Base-by-base conservation (phyloP, 208 protist species). In the Wallacemonas sp. region DNA sequence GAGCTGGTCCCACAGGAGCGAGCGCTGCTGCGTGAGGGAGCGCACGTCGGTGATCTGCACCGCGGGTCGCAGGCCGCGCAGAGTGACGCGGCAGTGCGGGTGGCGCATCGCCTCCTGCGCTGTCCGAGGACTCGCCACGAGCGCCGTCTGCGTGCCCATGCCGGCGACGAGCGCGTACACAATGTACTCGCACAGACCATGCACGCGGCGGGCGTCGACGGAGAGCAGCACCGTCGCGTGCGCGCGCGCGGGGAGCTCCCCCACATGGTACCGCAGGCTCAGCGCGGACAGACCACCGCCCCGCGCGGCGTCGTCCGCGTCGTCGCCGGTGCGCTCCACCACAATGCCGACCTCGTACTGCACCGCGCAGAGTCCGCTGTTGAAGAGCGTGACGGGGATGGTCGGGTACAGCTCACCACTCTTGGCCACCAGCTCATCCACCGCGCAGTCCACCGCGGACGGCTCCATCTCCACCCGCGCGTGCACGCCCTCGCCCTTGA, bases 1-100 rank as follows among this genome's bases (percentile, higher is more conserved):
- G 12, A 94, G 67, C 70, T 92, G 86, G 52, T 77, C 79, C 91
- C 89, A 96, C 44, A 94, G 75, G 11, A 81, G 70, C 18, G 84
- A 87, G 52, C 86, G 78, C 23, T 70, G 64, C 44, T 81, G 64
- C 12, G 81, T 73, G 26, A 88, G 70, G 18, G 73, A 84, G 49
- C 84, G 72, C 14, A 89, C 86, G 67, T 97, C 89, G 23, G 81
- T 82, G 25, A 98, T 70, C 73, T 95, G 90, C 67, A 96, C 62
- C 12, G 81, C 79, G 1, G 92, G 92, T 29, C 81, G 82, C 23
- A 79, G 87, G 20, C 84, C 87, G 14, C 59, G 71, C 8, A 92
- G 66, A 18, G 55, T 65, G 36, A 94, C 74, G 22, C 68, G 64
- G 71, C 92, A 95, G 61, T 92, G 86, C 33, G 89, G 87, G 54